Conservation (phyloP, 2,329 filamentous ascomycete species). For the Gaeumannomyces tritici region DNA sequence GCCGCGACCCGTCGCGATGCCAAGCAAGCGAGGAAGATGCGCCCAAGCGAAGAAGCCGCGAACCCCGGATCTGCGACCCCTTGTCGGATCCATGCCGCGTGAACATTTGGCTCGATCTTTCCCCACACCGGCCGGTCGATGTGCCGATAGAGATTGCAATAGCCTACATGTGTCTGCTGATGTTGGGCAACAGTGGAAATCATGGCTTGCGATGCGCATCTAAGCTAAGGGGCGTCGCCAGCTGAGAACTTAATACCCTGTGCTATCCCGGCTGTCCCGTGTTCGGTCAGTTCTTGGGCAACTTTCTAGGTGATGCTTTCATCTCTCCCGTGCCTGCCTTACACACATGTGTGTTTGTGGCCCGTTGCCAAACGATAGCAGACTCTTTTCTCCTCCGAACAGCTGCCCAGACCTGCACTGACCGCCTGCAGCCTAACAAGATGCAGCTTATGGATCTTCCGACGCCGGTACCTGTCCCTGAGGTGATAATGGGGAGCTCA, state of each 20-base stretch:
- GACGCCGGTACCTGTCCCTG: too few relatives aligned
- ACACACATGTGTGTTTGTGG: neutral
- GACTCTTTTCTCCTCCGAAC: neutral
- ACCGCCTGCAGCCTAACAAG: neutral
- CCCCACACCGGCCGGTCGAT: neutral
- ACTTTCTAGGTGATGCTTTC: neutral
- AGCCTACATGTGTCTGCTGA: neutral
- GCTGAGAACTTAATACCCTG: neutral
- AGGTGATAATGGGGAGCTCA: neutral
- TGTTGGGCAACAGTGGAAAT: neutral
- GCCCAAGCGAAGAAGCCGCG: too few relatives aligned
- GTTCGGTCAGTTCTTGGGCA: neutral
- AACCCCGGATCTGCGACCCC: neutral
- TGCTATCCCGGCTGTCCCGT: neutral
- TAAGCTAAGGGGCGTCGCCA: too few relatives aligned
- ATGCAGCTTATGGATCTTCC: neutral
- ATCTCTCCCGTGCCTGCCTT: neutral
- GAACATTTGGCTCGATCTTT: neutral
- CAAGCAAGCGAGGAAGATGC: neutral
- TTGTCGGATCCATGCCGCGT: neutral
- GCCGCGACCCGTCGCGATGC: too few relatives aligned
- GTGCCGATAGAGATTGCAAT: neutral
- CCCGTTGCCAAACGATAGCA: neutral
- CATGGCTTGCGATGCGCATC: neutral
- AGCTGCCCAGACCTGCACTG: too few relatives aligned